Conservation (phyloP, 2,329 filamentous ascomycete genomes). For the Coleophoma crateriformis region DNA sequence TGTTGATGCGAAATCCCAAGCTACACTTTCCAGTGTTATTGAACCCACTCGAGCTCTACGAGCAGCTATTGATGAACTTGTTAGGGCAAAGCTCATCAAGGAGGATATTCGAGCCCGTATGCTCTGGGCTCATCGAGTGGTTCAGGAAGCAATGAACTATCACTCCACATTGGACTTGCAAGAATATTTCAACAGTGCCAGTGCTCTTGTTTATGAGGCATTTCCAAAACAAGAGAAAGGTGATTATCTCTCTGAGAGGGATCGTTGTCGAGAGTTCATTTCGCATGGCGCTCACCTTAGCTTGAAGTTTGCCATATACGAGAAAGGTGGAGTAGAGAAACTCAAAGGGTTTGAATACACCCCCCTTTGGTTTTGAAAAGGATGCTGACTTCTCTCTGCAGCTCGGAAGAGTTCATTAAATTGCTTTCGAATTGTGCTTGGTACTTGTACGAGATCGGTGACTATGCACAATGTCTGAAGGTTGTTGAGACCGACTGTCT, state of each 20-base stretch:
- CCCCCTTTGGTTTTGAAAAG: no score
- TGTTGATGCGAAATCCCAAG: conserved; percentile 3
- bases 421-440: conserved; percentile 9
- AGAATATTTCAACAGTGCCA: conserved; percentile 9
- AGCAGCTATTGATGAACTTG: conserved; percentile 10
- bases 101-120: conserved; percentile 8
- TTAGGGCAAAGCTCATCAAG: conserved; percentile 11
- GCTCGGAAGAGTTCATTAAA: conserved; percentile 7
- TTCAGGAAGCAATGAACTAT: conserved; percentile 18
- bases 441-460: conserved; percentile 12
- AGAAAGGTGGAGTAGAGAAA: neutral
- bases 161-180: conserved; percentile 10
- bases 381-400: neutral
- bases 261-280: conserved; percentile 9
- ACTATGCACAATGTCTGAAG: conserved; percentile 8
- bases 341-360: conserved; percentile 2
- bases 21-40: conserved; percentile 7
- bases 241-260: conserved; percentile 5
- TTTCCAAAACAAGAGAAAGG: conserved; percentile 10
- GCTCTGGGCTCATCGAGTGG: conserved; percentile 12
- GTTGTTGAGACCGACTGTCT: conserved; percentile 6
- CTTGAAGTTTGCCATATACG: conserved; percentile 3
- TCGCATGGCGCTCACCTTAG: conserved; percentile 11
- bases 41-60: conserved; percentile 4
- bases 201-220: conserved; percentile 10